phyloP scores from a whole-genome alignment of 345 rosid species.

The Salix arbutifolia region DNA sequence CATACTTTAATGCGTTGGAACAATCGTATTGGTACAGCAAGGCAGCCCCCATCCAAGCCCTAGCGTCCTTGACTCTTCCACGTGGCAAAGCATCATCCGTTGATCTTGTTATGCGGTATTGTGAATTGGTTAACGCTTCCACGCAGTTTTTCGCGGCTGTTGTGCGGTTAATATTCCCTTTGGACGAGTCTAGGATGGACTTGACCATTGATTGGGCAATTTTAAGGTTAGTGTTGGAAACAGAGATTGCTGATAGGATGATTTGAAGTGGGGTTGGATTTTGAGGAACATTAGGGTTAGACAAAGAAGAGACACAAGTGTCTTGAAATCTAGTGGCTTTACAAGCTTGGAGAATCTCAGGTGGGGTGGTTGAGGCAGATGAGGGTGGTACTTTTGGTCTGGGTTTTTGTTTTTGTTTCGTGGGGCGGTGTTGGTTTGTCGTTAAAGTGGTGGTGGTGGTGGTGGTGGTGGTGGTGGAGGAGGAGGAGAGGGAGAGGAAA shows the following conservation, averaged over 20 bases:
- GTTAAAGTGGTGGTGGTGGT: conserved; percentile 3
- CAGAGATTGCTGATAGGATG: conserved; percentile 60
- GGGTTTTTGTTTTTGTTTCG: background rate
- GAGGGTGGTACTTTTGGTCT: background rate
- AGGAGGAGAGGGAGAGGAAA: conserved; percentile 4
- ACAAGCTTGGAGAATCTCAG: conserved; percentile 45
- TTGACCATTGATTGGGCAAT: conserved; percentile 50
- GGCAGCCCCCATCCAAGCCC: conserved; percentile 82
- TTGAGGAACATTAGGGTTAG: conserved; percentile 20
- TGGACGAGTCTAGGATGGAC: conserved; percentile 52
- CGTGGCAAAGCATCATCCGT: conserved; percentile 39
- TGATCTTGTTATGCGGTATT: conserved; percentile 41
- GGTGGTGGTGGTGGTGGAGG: conserved; percentile 10
- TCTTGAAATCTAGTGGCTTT: conserved; percentile 61
- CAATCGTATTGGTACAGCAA: conserved; percentile 69
- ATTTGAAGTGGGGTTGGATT: conserved; percentile 50
- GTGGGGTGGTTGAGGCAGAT: background rate
- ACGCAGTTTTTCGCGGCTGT: conserved; percentile 55
- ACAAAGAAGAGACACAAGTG: conserved; percentile 39
- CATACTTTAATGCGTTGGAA: conserved; percentile 65
- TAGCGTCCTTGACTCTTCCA: conserved; percentile 58
- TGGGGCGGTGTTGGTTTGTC: conserved; percentile 2
- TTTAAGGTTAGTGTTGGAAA: conserved; percentile 50
- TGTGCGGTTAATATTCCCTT: conserved; percentile 53
- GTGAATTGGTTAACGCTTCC: conserved; percentile 52